phyloP scores from a whole-genome alignment of 2,329 filamentous ascomycete species.

The Neurospora crassa region DNA sequence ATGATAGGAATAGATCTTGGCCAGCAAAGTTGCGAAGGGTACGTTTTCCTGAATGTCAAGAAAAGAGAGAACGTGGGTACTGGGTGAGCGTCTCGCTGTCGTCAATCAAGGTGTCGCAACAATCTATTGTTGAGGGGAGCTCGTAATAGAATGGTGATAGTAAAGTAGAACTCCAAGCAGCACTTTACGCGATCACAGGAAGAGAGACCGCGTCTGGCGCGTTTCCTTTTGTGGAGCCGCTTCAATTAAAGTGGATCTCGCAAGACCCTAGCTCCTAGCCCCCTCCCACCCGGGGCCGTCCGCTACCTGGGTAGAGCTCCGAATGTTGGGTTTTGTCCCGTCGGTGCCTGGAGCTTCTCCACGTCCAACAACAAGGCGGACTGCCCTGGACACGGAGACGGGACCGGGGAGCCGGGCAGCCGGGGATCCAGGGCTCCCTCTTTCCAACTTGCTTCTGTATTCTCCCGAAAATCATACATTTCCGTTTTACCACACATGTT shows the following conservation, averaged over 20 bases:
- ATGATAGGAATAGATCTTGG: slow-evolving; percentile 33
- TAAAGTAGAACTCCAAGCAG: not conserved
- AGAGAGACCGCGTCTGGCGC: not conserved
- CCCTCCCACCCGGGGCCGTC: not conserved
- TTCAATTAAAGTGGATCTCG: not conserved
- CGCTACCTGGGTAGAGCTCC: not conserved
- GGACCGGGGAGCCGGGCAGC: not conserved
- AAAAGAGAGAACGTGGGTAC: no score
- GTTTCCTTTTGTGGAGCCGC: not conserved
- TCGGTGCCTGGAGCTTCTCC: not conserved
- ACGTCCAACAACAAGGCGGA: not conserved
- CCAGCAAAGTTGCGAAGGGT: not conserved
- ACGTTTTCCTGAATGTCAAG: not conserved
- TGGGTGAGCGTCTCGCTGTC: not conserved
- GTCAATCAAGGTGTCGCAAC: not conserved
- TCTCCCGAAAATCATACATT: not conserved
- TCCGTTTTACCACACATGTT: not conserved
- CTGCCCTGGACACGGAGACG: not conserved
- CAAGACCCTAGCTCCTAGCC: not conserved
- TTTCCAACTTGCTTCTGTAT: not conserved
- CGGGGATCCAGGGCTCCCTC: not conserved
- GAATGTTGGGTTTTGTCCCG: not conserved
- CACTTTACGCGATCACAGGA: not conserved
- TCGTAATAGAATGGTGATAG: not conserved
- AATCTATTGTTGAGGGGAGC: not conserved